Evolutionary conservation across 169 alveolate genomes (phyloP), one percentile per base, ranked within the genome.

Genomic region (Plasmodium relictum): DNA sequence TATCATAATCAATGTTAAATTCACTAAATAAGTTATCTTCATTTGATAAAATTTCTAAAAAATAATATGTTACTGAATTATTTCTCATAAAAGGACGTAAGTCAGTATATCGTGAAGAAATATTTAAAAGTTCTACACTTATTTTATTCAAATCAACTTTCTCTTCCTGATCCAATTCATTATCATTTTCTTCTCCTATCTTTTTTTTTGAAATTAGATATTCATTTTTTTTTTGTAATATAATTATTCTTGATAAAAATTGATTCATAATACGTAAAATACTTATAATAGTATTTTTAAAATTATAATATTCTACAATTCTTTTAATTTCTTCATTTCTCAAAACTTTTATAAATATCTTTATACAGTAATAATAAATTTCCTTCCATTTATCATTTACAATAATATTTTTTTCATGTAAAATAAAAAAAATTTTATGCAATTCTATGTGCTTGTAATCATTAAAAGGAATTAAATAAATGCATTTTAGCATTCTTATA

Each of bases 351-450:
- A 85, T 70, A 54, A 70, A 85, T 70, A 85, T 85, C 54, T 58
- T 54, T n/a, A 85, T 54, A 52, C 87, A 70, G 31, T 85, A 85
- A 44, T 70, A 85, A 41, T 85, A 85, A 37, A 85, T 85, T 22
- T 70, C 87, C 41, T 59, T 85, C 92, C 88, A 85, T 62, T 85
- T 58, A 2, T 70, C 86, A 73, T 70, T 85, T 31, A 69, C 16
- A 42, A 45, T 62, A 52, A 85, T 45, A 69, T 70, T 42, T 12
- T 22, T 42, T 41, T 85, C 87, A 16, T 73, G 72, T 1, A 85
- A 54, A 73, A 85, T 44, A 56, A 31, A 85, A 73, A 85, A 85
- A 42, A 85, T 85, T 85, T 85, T 85, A 41, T 85, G 74, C 48
- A 85, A 42, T 20, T 85, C 92, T 22, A 85, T 65, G 18, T 31